phyloP scores from a whole-genome alignment of 352 stramenopile genomes.

The Blastocystis hominis region DNA sequence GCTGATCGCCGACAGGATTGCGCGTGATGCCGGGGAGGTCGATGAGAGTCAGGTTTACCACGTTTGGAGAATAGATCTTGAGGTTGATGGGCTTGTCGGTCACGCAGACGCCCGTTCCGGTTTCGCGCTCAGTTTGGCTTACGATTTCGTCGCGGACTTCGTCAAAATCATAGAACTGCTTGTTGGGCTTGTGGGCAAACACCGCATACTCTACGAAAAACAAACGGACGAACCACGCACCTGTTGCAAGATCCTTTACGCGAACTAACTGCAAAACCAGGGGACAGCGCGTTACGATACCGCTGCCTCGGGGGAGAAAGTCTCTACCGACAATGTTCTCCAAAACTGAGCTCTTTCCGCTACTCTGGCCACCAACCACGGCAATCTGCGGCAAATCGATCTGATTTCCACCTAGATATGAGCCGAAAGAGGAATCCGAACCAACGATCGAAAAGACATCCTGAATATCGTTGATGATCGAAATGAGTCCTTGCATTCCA shows the following conservation, averaged over 20 bases:
- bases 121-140: slow-evolving; percentile 87
- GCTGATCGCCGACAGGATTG: slow-evolving; percentile 93
- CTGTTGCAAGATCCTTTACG: not conserved
- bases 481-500: slow-evolving; percentile 94
- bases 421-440: slow-evolving; percentile 60
- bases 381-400: slow-evolving; percentile 94
- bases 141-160: slow-evolving; percentile 94
- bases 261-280: slow-evolving; percentile 91
- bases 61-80: slow-evolving; percentile 90
- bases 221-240: not conserved
- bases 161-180: slow-evolving; percentile 86
- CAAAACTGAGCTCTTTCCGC: slow-evolving; percentile 86
- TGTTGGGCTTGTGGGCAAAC: slow-evolving; percentile 89
- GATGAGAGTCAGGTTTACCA: slow-evolving; percentile 96
- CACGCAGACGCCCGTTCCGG: slow-evolving; percentile 70
- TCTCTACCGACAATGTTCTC: slow-evolving; percentile 85
- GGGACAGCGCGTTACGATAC: slow-evolving; percentile 93
- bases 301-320: slow-evolving; percentile 87
- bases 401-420: slow-evolving; percentile 60
- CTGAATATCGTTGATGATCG: slow-evolving; percentile 98
- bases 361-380: slow-evolving; percentile 88
- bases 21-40: slow-evolving; percentile 94
- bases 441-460: slow-evolving; percentile 89
- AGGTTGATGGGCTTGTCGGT: slow-evolving; percentile 94
- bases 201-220: slow-evolving; percentile 84